Evolutionary conservation across 345 rosid species (phyloP), one percentile per base, ranked within the genome.

Genomic region (Isatis tinctoria): DNA sequence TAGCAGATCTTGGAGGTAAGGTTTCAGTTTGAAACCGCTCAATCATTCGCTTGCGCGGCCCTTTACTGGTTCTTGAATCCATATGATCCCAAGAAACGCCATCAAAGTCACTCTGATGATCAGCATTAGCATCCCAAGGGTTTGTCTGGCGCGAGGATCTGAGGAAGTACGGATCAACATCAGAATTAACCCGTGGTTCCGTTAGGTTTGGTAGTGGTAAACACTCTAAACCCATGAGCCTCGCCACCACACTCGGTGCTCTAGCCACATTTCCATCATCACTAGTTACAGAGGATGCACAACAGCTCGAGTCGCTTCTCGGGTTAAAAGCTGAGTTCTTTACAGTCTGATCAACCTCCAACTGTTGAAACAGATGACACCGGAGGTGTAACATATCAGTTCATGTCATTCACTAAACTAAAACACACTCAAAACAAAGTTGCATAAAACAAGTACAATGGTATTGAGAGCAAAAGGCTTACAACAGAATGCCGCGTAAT

Each of bases 221-320:
- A 49, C 97, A 82, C 66, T 92, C 87, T 74, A 95, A 81, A 72
- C 99, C 99, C 99, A 95, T 95, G 58, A 95, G 98, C 86, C 98
- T 86, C 10, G 97, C 98, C 43, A 95, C 98, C 37, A 92, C 98
- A 44, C 88, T 87, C 6, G 99, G 97, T 27, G 89, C 87, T 84
- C 68, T 90, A 76, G 84, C 83, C 52, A 89, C 99, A 66, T 77
- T 85, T 18, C 89, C 89, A 51, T 92, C 99, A 61, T 95, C 99
- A 75, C 90, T 96, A 22, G 90, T 87, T 41, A 92, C 89, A 18
- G 99, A 95, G 8, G 97, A 95, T 40, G 97, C 93, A 73, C 83
- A 90, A 80, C 96, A 95, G 66, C 99, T 95, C 9, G 87, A 85
- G 52, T 90, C 92, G 35, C 88, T 79, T 43, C 87, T 73, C 35